phyloP scores from a whole-genome alignment of 768 basidiomycete genomes.

The Hortiboletus campestris region DNA sequence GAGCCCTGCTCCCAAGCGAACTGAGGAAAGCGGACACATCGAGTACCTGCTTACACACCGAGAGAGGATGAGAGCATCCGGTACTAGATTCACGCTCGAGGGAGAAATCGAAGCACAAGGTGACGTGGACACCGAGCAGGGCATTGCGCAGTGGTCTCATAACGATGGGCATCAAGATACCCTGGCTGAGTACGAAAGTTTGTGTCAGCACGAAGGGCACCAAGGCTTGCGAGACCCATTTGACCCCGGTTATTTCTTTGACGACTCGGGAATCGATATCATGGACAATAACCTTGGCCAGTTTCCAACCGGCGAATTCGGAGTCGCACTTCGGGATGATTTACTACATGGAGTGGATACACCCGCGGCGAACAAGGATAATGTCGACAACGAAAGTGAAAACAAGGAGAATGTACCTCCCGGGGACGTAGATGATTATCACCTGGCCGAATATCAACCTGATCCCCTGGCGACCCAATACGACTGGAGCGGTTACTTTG shows the following conservation, averaged over 20 bases:
- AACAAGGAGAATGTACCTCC: conserved; percentile 21
- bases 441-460: not conserved
- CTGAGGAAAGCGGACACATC: conserved; percentile 7
- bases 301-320: conserved; percentile 4
- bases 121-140: not conserved
- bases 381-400: conserved; percentile 5
- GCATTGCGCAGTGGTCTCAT: not conserved
- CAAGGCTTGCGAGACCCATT: not conserved
- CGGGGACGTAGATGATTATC: not conserved
- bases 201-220: not conserved
- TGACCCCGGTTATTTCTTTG: conserved; percentile 3
- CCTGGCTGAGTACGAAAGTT: not conserved
- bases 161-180: not conserved
- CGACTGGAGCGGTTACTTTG: conserved; percentile 24
- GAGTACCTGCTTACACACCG: conserved; percentile 27
- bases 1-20: conserved; percentile 23
- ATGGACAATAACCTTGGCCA: conserved; percentile 6
- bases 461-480: conserved; percentile 1
- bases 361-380: conserved; percentile 14
- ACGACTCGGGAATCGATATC: conserved; percentile 17
- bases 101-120: not conserved
- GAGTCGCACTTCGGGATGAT: conserved; percentile 11
- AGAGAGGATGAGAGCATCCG: conserved; percentile 21
- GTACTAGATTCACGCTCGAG: not conserved
- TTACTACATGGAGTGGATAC: not conserved